Evolutionary conservation across 331 rosid genomes (phyloP), one percentile per base, ranked within the genome.

Genomic region (Prunus yedoensis): DNA sequence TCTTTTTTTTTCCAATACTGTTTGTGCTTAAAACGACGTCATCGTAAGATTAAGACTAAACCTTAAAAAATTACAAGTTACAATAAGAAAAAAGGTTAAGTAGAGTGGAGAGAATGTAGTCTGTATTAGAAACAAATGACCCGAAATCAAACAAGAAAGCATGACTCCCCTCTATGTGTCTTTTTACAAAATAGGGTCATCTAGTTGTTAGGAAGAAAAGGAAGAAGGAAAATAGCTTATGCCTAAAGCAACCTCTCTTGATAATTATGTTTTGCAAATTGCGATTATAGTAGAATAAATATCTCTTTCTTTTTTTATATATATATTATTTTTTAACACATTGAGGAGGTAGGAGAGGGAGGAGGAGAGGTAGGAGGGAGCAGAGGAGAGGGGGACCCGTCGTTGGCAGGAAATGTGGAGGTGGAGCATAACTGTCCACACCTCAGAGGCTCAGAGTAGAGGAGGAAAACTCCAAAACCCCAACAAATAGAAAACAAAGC

Each of bases 341-440:
- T 10, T 47, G 41, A 17, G 35, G 56, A 30, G 49, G 74, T 45
- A 38, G 50, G 54, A 54, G 46, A 54, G 61, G 49, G 28, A 5
- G 38, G 56, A 30, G 56, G 74, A 30, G 35, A 4, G 35, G 49
- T 32, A 18, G 45, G 15, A 3, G 74, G 59, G 49, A 32, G 38
- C 43, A 38, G 43, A 38, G 43, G 43, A 6, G 9, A 38, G 43
- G 7, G 43, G 9, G 43, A 38, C 47, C 60, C 12, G 28, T 73
- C n/a, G 41, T 57, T 35, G 78, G 54, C 43, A 72, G 79, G 77
- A 82, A 84, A 78, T 80, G 83, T 73, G 90, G 86, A 81, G 87
- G 84, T 80, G 92, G 87, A 79, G 85, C 94, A 59, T 79, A 80
- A 81, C 54, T 74, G 87, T 82, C 92, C 77, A 62, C 77, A 71